Evolutionary conservation across 768 basidiomycete species (phyloP).

Genomic region (Saitozyma sp.): DNA sequence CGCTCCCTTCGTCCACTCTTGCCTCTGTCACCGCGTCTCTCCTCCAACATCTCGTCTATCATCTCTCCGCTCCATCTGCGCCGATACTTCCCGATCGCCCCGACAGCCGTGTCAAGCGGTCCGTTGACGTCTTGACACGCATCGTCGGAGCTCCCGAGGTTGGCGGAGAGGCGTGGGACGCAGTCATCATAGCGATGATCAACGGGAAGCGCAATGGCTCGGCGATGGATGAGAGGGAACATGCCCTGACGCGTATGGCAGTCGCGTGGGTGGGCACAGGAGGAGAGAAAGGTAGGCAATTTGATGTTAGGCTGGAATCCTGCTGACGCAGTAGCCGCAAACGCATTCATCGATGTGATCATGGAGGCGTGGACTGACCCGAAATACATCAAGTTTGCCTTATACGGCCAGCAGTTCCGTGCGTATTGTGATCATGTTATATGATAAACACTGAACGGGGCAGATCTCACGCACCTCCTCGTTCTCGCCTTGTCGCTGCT

Average conservation of each 20-base stretch:
- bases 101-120: constrained; percentile 59
- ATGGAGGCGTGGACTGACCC: constrained; percentile 71
- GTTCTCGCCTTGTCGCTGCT: constrained; percentile 67
- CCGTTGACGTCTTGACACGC: constrained; percentile 59
- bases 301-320: not conserved
- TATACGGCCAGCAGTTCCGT: constrained; percentile 75
- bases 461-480: constrained; percentile 74
- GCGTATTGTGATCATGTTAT: constrained; percentile 43
- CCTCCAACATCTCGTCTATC: constrained; percentile 27
- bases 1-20: constrained; percentile 59
- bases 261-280: constrained; percentile 67
- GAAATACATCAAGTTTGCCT: constrained; percentile 76
- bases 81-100: constrained; percentile 36
- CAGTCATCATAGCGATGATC: constrained; percentile 51
- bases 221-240: constrained; percentile 52
- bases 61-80: not conserved
- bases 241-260: constrained; percentile 58
- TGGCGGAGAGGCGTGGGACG: constrained; percentile 39
- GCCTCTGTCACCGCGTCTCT: constrained; percentile 57
- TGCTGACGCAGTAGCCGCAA: constrained; percentile 29
- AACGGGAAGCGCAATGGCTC: too few relatives aligned
- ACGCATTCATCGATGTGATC: constrained; percentile 39
- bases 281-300: constrained; percentile 42
- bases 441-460: not conserved
- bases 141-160: constrained; percentile 59